Conservation (phyloP, 345 rosid species). For the Syzygium jambos region DNA sequence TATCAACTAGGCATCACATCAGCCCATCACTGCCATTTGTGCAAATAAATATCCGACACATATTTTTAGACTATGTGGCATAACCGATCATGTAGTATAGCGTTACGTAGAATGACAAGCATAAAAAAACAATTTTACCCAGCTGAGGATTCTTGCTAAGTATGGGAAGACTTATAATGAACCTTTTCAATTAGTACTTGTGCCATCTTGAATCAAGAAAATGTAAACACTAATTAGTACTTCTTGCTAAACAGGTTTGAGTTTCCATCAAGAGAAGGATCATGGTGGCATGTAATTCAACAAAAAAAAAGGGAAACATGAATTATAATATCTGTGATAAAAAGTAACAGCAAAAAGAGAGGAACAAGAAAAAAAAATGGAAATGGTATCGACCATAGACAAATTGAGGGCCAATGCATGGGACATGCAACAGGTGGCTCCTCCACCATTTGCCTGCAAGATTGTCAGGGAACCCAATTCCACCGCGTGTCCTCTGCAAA, state of each 20-base stretch:
- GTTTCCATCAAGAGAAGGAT: not conserved
- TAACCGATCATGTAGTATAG: not conserved
- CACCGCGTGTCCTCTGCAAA: constrained; percentile 1
- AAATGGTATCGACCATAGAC: not conserved
- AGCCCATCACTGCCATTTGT: not conserved
- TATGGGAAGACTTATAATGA: not conserved
- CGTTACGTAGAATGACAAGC: not conserved
- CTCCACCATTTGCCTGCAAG: not conserved
- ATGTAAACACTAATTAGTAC: no score
- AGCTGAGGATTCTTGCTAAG: not conserved
- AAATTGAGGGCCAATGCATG: not conserved
- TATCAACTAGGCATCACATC: not conserved
- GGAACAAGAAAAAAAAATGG: not conserved
- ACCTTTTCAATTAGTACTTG: not conserved
- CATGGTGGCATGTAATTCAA: not conserved
- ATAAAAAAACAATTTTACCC: not conserved
- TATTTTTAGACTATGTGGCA: not conserved
- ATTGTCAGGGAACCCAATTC: not conserved
- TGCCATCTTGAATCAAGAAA: not conserved
- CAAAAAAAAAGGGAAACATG: not conserved
- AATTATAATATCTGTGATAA: not conserved
- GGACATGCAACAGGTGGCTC: not conserved
- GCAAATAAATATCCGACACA: not conserved
- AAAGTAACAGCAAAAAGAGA: not conserved
- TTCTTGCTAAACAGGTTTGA: not conserved